Evolutionary conservation across 2,329 filamentous ascomycete species (phyloP).

Genomic region (Hortaea werneckii): DNA sequence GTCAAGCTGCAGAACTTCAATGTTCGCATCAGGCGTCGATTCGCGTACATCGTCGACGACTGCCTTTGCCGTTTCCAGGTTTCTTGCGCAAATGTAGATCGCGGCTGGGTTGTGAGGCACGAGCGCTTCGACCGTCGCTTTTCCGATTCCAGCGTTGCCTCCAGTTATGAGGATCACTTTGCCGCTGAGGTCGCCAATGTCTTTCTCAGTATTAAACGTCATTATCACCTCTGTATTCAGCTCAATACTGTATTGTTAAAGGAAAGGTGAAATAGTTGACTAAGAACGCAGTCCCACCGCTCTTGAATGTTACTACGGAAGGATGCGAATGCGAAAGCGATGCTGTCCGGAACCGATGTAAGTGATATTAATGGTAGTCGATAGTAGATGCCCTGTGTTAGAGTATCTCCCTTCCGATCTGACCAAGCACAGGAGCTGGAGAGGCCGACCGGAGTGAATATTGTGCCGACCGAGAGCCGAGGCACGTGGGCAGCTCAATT

Average conservation of each 20-base stretch:
- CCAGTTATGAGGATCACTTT: slow-evolving; percentile 29
- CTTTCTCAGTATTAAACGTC: slow-evolving; percentile 23
- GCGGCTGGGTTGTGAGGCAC: slow-evolving; percentile 32
- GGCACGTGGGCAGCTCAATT: too few relatives aligned
- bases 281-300: too few relatives aligned
- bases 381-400: too few relatives aligned
- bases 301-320: too few relatives aligned
- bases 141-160: slow-evolving; percentile 37
- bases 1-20: slow-evolving; percentile 33
- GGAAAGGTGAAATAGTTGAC: too few relatives aligned
- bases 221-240: neutral
- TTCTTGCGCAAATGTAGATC: slow-evolving; percentile 38
- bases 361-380: too few relatives aligned
- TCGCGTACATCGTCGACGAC: slow-evolving; percentile 23
- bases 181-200: slow-evolving; percentile 32
- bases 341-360: neutral
- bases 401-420: too few relatives aligned
- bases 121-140: slow-evolving; percentile 34
- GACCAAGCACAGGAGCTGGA: too few relatives aligned
- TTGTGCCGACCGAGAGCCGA: too few relatives aligned
- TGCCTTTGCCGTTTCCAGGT: slow-evolving; percentile 28
- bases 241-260: too few relatives aligned
- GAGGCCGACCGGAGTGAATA: too few relatives aligned
- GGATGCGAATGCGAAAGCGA: too few relatives aligned
- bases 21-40: slow-evolving; percentile 23